Evolutionary conservation across 345 rosid genomes (phyloP), one percentile per base, ranked within the genome.

Genomic region (Corymbia maculata): DNA sequence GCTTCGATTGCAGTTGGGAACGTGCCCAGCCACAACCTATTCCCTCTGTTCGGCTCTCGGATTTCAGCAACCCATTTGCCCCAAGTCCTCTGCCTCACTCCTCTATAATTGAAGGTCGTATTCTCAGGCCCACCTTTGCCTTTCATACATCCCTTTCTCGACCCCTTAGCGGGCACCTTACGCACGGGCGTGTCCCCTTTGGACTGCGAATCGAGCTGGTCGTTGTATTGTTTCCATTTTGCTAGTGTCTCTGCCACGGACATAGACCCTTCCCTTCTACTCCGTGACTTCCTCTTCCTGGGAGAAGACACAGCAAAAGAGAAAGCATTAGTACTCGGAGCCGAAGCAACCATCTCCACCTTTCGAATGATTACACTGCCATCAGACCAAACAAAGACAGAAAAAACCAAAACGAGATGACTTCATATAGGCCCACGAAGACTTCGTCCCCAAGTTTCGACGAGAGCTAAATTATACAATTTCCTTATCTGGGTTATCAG

Each of bases 21-120:
- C 47, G 99, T 97, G 52, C 99, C 99, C 1, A 97, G 95, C 99
- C 99, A 97, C 3, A 96, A 90, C 91, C 99, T 89, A 21, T 64
- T 89, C 80, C 96, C 96, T 15, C 92, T 52, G 36, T 93, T 92
- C 2, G 99, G 99, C 79, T 95, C 94, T 82, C 99, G 92, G 70
- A 97, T 97, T 91, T 96, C 99, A 4, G 99, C 95, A n/a, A 96
- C 98, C 98, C 99, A 97, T 90, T 95, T 96, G 0, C 99, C 99
- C 99, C 99, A 97, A 4, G 94, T 93, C 90, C 99, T 93, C 90
- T 97, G 99, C 89, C 99, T 93, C 52, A 96, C 98, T 8, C 99
- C 99, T 89, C 99, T 90, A 70, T 94, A 97, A 7, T 87, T 89
- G 52, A 94, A 95, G 30, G 24, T 13, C 17, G 91, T 87, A 52